A percentile compares a stretch with the other conserved stretches of the same genome.
Evolutionary conservation across 768 basidiomycete species (phyloP).

Genomic region (Paxillus rubicundulus): DNA sequence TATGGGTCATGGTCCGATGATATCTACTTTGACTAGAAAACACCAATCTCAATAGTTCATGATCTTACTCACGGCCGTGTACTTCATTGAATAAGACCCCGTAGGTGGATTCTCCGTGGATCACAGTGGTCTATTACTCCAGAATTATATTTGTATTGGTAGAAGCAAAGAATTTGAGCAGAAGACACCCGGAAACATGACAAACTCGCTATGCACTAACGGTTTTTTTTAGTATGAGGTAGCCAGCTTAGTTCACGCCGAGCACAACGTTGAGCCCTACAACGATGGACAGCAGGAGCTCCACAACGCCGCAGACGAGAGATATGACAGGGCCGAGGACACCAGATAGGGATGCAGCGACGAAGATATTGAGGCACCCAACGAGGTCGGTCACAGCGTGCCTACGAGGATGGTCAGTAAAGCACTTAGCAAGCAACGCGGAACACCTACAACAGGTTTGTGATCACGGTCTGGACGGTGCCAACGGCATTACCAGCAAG

Average conservation of each 20-base stretch:
- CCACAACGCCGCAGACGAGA: not conserved
- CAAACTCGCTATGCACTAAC: constrained; percentile 13
- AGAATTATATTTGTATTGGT: no score
- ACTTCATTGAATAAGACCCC: no score
- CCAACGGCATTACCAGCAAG: constrained; percentile 2
- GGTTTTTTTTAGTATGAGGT: not conserved
- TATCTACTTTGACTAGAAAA: constrained; percentile 10
- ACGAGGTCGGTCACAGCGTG: constrained; percentile 5
- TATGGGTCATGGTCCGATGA: constrained; percentile 24
- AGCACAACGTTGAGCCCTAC: not conserved
- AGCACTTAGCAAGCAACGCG: not conserved
- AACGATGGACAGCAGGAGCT: constrained; percentile 5
- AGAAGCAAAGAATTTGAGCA: no score
- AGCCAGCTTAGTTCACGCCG: not conserved
- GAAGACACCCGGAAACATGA: constrained; percentile 5
- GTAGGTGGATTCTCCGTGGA: no score
- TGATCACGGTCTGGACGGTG: constrained; percentile 1
- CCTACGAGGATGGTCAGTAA: not conserved
- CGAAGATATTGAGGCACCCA: constrained; percentile 11
- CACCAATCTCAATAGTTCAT: no score
- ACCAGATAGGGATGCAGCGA: not conserved
- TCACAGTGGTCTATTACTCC: no score
- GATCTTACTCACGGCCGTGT: no score
- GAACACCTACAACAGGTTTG: constrained; percentile 13
- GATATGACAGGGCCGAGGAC: constrained; percentile 9